These are phyloP conservation scores for Endoconidiophora polonica DNA, from an alignment of 2,329 filamentous ascomycete genomes.

Conservation along the genomic window DNA sequence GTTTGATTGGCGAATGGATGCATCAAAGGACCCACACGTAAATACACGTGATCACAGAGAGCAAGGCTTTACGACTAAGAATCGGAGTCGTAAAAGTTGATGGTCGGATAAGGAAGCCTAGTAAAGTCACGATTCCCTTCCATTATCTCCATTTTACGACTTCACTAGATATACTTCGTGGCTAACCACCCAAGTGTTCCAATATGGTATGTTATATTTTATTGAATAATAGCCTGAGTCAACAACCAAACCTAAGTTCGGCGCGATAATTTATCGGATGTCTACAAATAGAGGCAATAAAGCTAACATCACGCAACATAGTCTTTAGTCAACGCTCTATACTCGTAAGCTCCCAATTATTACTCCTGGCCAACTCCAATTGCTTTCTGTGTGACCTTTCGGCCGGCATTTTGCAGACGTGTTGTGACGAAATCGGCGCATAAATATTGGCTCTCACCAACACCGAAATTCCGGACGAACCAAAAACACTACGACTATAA, in stretches of 20 bases:
- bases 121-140: neutral
- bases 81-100: neutral
- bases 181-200: too few relatives aligned
- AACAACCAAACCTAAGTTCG: too few relatives aligned
- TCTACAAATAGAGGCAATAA: too few relatives aligned
- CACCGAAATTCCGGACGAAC: neutral
- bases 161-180: too few relatives aligned
- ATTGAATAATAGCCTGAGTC: too few relatives aligned
- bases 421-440: neutral
- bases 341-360: conserved; percentile 34
- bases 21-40: too few relatives aligned
- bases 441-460: neutral
- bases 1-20: too few relatives aligned
- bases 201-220: too few relatives aligned
- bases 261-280: too few relatives aligned
- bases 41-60: neutral
- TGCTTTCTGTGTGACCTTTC: neutral
- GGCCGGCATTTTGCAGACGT: too few relatives aligned
- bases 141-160: too few relatives aligned
- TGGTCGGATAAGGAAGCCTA: neutral
- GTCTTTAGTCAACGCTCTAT: conserved; percentile 32
- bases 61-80: too few relatives aligned
- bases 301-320: conserved; percentile 15
- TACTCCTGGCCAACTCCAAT: neutral
- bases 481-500: neutral